A percentile compares a stretch with the other conserved stretches of the same genome.
These are phyloP conservation scores for Chaetomium globosum DNA, from an alignment of 2,329 filamentous ascomycete genomes.

Conservation along the genomic window DNA sequence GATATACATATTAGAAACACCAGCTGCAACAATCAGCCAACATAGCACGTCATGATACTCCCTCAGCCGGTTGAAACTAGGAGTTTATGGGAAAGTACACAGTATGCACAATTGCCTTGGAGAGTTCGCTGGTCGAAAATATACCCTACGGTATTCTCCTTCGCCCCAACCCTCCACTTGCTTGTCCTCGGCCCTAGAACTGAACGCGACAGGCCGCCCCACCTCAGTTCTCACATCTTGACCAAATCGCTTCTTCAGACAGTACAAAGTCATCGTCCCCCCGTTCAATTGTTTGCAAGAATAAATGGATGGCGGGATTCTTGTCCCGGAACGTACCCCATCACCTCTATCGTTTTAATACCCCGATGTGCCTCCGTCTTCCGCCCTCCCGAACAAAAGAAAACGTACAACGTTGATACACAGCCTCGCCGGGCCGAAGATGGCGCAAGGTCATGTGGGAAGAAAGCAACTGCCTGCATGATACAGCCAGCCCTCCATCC, in stretches of 20 bases:
- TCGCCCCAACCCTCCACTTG: not conserved
- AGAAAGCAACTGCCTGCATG: not conserved
- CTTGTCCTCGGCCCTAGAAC: not conserved
- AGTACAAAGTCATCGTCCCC: not conserved
- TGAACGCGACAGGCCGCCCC: slow-evolving; percentile 1
- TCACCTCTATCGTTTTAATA: slow-evolving; percentile 4
- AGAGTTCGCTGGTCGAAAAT: not conserved
- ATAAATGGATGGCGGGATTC: not conserved
- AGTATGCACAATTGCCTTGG: not conserved
- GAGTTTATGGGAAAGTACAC: not conserved
- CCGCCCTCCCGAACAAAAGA: not conserved
- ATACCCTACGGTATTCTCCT: not conserved
- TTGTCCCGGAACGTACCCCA: not conserved
- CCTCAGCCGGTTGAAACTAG: not conserved
- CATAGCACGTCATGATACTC: no score
- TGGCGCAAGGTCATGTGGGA: slow-evolving; percentile 14
- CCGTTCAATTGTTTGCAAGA: not conserved
- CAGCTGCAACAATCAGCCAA: not conserved
- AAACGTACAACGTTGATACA: slow-evolving; percentile 33
- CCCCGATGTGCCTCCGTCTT: not conserved
- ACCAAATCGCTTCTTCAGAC: not conserved
- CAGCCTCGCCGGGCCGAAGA: slow-evolving; percentile 27
- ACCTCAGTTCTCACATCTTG: not conserved
- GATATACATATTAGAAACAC: not conserved
- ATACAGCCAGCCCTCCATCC: slow-evolving; percentile 1